Conservation (phyloP, 768 basidiomycete genomes). For the Pleurotus djamor region DNA sequence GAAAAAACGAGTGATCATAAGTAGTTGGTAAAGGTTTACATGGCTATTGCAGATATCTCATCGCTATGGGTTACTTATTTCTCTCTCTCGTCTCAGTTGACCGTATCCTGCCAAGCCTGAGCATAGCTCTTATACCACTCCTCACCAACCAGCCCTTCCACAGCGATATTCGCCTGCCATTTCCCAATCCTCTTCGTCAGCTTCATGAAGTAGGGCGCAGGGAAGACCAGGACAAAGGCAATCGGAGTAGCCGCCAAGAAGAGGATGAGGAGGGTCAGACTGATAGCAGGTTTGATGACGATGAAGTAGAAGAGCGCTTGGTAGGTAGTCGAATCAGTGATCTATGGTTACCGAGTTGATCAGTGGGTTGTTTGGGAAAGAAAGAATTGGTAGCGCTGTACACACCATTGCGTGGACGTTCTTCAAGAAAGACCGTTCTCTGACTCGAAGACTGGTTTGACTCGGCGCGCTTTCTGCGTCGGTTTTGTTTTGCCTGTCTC, state of each 20-base stretch:
- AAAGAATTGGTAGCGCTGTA: not conserved
- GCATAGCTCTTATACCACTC: not conserved
- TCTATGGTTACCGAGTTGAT: constrained; percentile 33
- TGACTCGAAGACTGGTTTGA: constrained; percentile 26
- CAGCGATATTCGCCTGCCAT: constrained; percentile 82
- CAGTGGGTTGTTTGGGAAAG: not conserved
- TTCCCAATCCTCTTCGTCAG: constrained; percentile 62
- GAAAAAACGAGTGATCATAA: too few species aligned
- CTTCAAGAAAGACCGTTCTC: constrained; percentile 73
- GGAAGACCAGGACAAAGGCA: constrained; percentile 54
- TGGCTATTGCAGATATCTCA: too few species aligned
- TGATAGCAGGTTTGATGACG: constrained; percentile 80
- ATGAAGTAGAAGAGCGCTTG: constrained; percentile 86
- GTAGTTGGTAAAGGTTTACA: too few species aligned
- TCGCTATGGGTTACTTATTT: too few species aligned
- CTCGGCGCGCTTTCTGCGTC: constrained; percentile 45
- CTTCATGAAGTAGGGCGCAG: constrained; percentile 65
- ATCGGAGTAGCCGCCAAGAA: constrained; percentile 57
- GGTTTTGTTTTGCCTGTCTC: constrained; percentile 42
- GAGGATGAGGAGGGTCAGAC: constrained; percentile 55
- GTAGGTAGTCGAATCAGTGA: constrained; percentile 77
- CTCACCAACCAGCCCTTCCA: constrained; percentile 55
- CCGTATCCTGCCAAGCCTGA: not conserved
- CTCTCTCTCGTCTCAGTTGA: not conserved
- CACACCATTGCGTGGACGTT: constrained; percentile 78